Percentiles rank a stretch among this genome's conserved stretches.
Evolutionary conservation across 108 stramenopile species (phyloP).

Genomic region (Conticribra weissflogii): DNA sequence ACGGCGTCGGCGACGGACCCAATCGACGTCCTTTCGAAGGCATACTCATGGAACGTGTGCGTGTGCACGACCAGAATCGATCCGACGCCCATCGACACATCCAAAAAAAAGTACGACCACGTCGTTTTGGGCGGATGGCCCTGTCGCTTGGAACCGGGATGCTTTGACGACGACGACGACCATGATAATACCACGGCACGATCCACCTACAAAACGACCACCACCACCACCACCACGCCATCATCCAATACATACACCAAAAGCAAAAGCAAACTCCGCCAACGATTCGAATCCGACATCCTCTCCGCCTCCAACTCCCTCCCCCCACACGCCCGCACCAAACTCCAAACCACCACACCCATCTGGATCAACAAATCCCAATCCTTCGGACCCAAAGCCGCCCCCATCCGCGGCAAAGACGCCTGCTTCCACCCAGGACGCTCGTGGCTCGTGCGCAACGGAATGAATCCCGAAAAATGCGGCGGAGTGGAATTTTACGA

Average conservation of each 20-base stretch:
- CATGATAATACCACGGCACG: no score
- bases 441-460: constrained; percentile 66
- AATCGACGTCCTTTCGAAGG: constrained; percentile 1
- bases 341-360: constrained; percentile 56
- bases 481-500: constrained; percentile 79
- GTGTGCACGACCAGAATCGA: constrained; percentile 47
- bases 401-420: constrained; percentile 56
- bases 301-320: constrained; percentile 44
- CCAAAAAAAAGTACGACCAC: constrained; percentile 64
- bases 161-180: constrained; percentile 14
- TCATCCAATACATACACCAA: constrained; percentile 25
- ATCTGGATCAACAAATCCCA: constrained; percentile 74
- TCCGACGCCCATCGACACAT: constrained; percentile 59
- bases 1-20: background rate
- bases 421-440: constrained; percentile 77
- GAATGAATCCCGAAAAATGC: constrained; percentile 57
- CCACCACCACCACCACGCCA: no score
- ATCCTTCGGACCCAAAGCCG: constrained; percentile 67
- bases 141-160: constrained; percentile 42
- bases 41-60: constrained; percentile 20
- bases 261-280: constrained; percentile 7
- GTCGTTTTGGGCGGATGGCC: constrained; percentile 66
- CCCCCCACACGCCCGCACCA: constrained; percentile 54
- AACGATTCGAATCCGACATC: constrained; percentile 60
- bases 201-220: no score